These are phyloP conservation scores for Dactylonectria macrodidyma DNA, from an alignment of 2,329 filamentous ascomycete species.

Conservation along the genomic window DNA sequence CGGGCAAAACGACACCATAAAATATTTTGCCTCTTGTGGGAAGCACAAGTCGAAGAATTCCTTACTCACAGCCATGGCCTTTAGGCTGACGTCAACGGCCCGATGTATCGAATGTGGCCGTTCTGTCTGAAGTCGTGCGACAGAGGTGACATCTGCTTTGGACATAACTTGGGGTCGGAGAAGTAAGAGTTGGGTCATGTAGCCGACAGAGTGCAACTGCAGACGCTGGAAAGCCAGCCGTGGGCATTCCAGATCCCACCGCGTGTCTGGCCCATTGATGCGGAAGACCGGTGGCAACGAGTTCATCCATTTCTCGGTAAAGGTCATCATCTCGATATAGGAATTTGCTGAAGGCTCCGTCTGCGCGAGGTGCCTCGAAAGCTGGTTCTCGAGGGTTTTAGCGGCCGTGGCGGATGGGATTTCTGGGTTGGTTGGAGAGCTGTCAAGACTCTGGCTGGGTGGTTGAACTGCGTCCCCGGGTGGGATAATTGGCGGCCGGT, in stretches of 20 bases:
- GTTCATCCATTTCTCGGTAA: background rate
- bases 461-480: background rate
- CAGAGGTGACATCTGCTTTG: background rate
- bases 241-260: background rate
- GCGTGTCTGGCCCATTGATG: background rate
- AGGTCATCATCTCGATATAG: background rate
- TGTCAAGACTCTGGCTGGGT: background rate
- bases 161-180: background rate
- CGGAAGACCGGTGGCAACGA: background rate
- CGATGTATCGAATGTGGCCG: background rate
- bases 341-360: background rate
- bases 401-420: background rate
- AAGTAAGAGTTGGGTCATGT: conserved; percentile 4
- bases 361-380: background rate
- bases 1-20: conserved; percentile 5
- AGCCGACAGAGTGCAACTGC: background rate
- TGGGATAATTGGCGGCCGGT: background rate
- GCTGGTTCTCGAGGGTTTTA: background rate
- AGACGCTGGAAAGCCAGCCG: background rate
- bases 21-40: background rate
- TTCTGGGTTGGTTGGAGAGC: background rate
- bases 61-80: conserved; percentile 1
- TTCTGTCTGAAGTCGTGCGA: background rate
- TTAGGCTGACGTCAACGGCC: background rate
- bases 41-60: background rate